phyloP scores from a whole-genome alignment of 352 stramenopile species.

The Phytophthora fragariaefolia region DNA sequence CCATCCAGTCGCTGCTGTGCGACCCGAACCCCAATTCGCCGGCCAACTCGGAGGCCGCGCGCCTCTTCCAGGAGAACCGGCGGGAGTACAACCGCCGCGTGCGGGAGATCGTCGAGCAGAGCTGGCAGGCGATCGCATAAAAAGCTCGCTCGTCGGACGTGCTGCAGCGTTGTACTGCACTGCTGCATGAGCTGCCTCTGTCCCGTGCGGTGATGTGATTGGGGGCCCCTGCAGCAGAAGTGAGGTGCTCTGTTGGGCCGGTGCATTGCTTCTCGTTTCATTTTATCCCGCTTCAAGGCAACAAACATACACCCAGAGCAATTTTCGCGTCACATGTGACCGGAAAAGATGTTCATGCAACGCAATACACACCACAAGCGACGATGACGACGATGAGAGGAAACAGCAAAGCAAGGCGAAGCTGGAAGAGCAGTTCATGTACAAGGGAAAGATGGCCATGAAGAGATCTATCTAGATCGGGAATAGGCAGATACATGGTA shows the following conservation, averaged over 20 bases:
- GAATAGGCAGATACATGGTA: conserved; percentile 17
- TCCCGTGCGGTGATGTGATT: conserved; percentile 3
- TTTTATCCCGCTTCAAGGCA: conserved; percentile 15
- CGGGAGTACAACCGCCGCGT: conserved; percentile 99
- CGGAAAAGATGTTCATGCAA: conserved; percentile 6
- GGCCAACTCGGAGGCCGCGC: conserved; percentile 98
- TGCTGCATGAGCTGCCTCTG: conserved; percentile 1
- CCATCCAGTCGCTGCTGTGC: conserved; percentile 99
- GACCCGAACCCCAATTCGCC: conserved; percentile 99
- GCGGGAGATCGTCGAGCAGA: conserved; percentile 99
- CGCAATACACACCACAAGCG: conserved; percentile 12
- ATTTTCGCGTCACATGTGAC: conserved; percentile 11
- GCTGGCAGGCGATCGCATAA: conserved; percentile 92
- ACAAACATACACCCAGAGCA: conserved; percentile 15
- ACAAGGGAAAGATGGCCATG: conserved; percentile 12
- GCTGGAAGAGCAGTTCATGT: conserved; percentile 22
- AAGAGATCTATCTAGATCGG: conserved; percentile 11
- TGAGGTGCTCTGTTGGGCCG: background rate
- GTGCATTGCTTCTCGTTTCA: conserved; percentile 20
- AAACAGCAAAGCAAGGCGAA: conserved; percentile 13
- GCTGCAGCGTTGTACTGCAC: conserved; percentile 25
- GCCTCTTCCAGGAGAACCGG: conserved; percentile 98
- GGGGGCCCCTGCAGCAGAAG: conserved; percentile 9
- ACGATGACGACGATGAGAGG: conserved; percentile 3
- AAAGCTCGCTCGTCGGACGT: conserved; percentile 24